Evolutionary conservation across 1,139 yeast species (phyloP), one percentile per base, ranked within the genome.

Genomic region (Yamadazyma dushanensis): DNA sequence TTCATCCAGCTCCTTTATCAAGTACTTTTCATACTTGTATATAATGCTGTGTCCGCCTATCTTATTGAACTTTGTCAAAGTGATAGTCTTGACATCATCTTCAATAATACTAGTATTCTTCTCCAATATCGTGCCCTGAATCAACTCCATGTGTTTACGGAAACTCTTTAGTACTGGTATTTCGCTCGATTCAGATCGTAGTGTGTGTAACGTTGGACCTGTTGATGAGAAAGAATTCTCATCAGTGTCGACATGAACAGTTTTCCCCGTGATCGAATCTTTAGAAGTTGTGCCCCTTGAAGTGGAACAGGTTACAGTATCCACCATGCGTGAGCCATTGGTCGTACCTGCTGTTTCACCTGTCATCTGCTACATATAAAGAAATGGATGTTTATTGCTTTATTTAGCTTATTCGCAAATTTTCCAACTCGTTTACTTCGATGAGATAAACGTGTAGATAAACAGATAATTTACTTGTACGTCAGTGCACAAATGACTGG

Each of bases 31-130:
- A 55, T 92, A 92, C 45, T 92, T 75, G 61, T 92, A 94, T 31
- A 94, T 89, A 2, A 97, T 97, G 0, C 97, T 92, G 57, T 94
- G 99, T 0, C 99, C 99, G 8, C 99, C 99, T 6, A 94, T 98
- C 54, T 86, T 86, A 55, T 92, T 90, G 29, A 44, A 43, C 22
- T 46, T 44, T 3, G 33, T 22, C 15, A 46, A 83, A 80, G 29
- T 63, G 85, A 90, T 2, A 95, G 20, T 17, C 6, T 31, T 18
- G 3, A 16, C 21, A 13, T 24, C 29, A 15, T 20, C 21, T 11
- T 15, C 37, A 26, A 37, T 34, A 7, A 30, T 23, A 10, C 23
- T 16, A 5, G 33, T 30, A 11, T 30, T 30, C 16, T 23, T 30
- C 10, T 30, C 16, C 14, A 30, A 17, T 8, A 30, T 30, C 11